Percentiles rank a stretch among this genome's conserved stretches.
Conservation (phyloP, 208 protist genomes). For the Crithidia thermophila region DNA sequence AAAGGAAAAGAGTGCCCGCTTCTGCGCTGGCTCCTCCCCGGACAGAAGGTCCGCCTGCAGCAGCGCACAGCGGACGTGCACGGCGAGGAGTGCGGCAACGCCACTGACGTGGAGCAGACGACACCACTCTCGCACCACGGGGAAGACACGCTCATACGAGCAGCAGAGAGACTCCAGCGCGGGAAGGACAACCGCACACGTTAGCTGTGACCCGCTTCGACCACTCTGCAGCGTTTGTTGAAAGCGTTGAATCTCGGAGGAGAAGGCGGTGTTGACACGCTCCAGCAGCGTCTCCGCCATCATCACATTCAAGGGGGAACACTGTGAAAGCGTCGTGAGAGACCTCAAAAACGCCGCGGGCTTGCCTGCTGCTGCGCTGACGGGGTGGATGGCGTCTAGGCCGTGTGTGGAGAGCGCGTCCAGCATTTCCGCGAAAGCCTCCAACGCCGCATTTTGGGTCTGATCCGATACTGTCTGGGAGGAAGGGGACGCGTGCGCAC, state of each 20-base stretch:
- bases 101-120: constrained; percentile 31
- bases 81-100: constrained; percentile 38
- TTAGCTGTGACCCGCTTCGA: background rate
- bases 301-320: constrained; percentile 21
- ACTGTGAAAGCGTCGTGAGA: constrained; percentile 8
- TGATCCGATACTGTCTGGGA: background rate
- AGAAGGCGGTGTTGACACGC: constrained; percentile 15
- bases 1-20: constrained; percentile 52
- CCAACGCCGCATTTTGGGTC: constrained; percentile 14
- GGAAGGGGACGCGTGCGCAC: background rate
- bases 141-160: constrained; percentile 30
- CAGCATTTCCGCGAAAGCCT: constrained; percentile 28
- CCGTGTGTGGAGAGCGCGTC: constrained; percentile 1
- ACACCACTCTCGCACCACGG: constrained; percentile 62
- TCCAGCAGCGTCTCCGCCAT: constrained; percentile 26
- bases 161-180: constrained; percentile 48
- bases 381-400: background rate
- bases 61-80: constrained; percentile 59
- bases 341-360: background rate
- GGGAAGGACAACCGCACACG: constrained; percentile 8
- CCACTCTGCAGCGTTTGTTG: background rate
- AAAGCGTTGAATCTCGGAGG: constrained; percentile 20
- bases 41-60: constrained; percentile 69
- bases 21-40: constrained; percentile 53
- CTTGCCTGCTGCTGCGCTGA: background rate